Base-by-base conservation (phyloP, 768 basidiomycete species). In the Leccinum aurantiacum region DNA sequence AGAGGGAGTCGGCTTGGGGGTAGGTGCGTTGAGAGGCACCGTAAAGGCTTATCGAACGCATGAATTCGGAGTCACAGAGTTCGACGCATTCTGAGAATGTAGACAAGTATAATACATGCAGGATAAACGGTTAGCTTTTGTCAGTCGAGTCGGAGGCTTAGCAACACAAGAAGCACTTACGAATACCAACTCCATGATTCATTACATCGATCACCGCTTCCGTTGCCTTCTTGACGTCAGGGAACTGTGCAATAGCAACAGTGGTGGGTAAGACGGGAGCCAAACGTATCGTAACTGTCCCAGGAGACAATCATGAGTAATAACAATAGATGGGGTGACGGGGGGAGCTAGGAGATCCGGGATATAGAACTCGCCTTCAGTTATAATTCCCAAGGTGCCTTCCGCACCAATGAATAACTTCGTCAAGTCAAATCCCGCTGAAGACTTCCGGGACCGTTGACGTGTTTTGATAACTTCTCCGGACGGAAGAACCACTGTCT, bases 391-490 rank as follows among this genome's bases (percentile, higher is more conserved):
- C 24, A 96, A 77, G 0, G 93, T 90, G 3, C 86, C 85, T 61
- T 86, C 84, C 0, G 91, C 91, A 24, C 93, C 93, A 53, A 95
- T 89, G 73, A 95, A 94, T 6, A 94, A 67, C 60, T 94, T 94
- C 0, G 91, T 93, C 1, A 81, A 75, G 67, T 96, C 94, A 61
- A 90, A 94, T 1, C 95, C 94, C 0, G 93, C 91, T 0, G 93
- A 88, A 0, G 89, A 93, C 69, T 97, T 96, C 35, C 93, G 78
- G 3, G 90, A 80, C 27, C 90, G 79, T 24, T 80, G 77, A 3
- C 93, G 84, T 2, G 95, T 97, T 69, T 95, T 95, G 70, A 97
- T 95, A 13, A 96, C 88, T 69, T 93, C 84, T 1, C 95, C 95
- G 6, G 85, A 86, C 2, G 94, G 91, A 3, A 96, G 83, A 0